A percentile compares a stretch with the other conserved stretches of the same genome.
Conservation (phyloP, 208 protist species). For the Trypanosoma theileri region DNA sequence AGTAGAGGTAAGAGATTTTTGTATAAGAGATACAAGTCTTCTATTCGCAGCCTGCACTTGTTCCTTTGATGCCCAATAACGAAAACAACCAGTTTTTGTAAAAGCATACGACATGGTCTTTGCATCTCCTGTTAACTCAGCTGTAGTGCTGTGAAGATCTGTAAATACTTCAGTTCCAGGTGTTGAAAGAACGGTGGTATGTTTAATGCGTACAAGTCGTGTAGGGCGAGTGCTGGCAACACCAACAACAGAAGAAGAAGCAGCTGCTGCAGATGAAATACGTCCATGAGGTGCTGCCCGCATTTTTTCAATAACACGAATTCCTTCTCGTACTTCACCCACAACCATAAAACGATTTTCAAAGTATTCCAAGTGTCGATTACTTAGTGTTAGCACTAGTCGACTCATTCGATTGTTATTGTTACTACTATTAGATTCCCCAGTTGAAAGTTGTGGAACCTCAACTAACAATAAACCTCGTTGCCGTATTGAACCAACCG, state of each 20-base stretch:
- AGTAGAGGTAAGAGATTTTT: neutral
- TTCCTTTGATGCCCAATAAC: conserved; percentile 41
- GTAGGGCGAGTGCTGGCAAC: conserved; percentile 9
- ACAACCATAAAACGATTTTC: conserved; percentile 58
- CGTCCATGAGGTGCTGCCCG: conserved; percentile 31
- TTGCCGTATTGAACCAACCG: conserved; percentile 27
- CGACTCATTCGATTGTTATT: neutral
- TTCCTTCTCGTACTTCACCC: conserved; percentile 61
- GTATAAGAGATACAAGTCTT: conserved; percentile 7
- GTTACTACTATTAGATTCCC: neutral
- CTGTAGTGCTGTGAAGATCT: conserved; percentile 21
- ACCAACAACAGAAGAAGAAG: neutral
- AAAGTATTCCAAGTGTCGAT: conserved; percentile 54
- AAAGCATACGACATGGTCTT: conserved; percentile 20
- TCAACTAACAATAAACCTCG: conserved; percentile 58
- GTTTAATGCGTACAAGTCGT: conserved; percentile 56
- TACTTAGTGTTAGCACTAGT: conserved; percentile 58
- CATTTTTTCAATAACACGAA: conserved; percentile 44
- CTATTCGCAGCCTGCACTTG: conserved; percentile 34
- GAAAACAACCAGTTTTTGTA: conserved; percentile 48
- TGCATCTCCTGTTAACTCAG: neutral
- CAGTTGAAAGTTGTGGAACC: conserved; percentile 10
- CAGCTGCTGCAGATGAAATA: neutral
- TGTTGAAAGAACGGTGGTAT: conserved; percentile 60
- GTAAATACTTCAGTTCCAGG: conserved; percentile 40